Evolutionary conservation across 2,329 filamentous ascomycete genomes (phyloP), one percentile per base, ranked within the genome.

Genomic region (Colletotrichum sp.): DNA sequence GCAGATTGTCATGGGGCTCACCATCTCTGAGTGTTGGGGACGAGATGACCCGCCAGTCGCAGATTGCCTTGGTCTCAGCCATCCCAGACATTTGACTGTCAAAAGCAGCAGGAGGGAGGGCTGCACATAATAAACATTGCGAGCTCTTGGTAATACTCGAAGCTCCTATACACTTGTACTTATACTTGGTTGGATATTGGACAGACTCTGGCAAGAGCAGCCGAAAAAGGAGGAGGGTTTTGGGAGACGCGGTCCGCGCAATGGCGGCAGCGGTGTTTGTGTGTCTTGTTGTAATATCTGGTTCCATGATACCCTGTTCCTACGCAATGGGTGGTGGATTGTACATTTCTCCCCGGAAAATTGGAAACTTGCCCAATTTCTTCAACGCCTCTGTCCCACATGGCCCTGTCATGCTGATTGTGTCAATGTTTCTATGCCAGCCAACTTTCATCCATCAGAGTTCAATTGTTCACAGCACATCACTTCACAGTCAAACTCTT

Each of bases 221-320:
- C 18, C 21, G 26, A 64, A 69, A 69, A 13, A 55, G 57, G 30
- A 32, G 67, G 55, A 30, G 8, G 32, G 68, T 64, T 67, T 32
- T 26, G 26, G 36, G 21, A 24, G 52, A 16, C 52, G 55, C 52
- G 13, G 6, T 30, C 52, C 26, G 18, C 28, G 16, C 26, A 34
- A n/a, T 30, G 18, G 59, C 59, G 52, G 28, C 30, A n/a, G 59
- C 59, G 18, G 59, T 34, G 18, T 30, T 61, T 34, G 10, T 48
- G 39, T 48, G 59, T 30, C 18, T 61, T 71, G 52, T 60, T 76
- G 48, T 71, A 65, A 59, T 74, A 43, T 30, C 57, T 74, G 14
- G 30, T 75, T 39, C 65, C 48, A 71, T 71, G 71, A 76, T 76
- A 76, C 71, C 74, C 72, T 65, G 43, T 75, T 61, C 36, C 39